A percentile compares a stretch with the other conserved stretches of the same genome.
phyloP scores from a whole-genome alignment of 768 basidiomycete species.

The Lactarius evosmus region DNA sequence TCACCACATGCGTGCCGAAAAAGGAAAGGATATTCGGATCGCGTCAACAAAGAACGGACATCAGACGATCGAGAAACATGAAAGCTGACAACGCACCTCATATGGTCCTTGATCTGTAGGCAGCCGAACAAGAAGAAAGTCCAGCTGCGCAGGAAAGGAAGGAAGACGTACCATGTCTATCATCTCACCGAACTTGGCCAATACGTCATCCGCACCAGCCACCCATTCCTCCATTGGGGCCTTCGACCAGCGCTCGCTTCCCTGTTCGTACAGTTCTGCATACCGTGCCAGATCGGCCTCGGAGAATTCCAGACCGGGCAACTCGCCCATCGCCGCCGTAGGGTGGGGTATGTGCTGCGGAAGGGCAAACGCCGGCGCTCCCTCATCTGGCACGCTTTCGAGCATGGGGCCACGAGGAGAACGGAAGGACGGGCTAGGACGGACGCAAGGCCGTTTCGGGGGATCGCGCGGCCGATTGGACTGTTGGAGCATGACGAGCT shows the following conservation, averaged over 20 bases:
- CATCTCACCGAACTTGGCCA: slow-evolving; percentile 41
- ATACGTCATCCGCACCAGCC: slow-evolving; percentile 50
- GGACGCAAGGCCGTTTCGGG: slow-evolving; percentile 10
- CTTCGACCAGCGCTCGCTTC: slow-evolving; percentile 46
- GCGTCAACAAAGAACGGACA: not conserved
- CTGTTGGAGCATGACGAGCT: not conserved
- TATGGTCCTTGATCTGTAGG: slow-evolving; percentile 44
- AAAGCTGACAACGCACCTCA: slow-evolving; percentile 39
- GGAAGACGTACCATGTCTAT: slow-evolving; percentile 47
- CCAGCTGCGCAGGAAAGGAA: not conserved
- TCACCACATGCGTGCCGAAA: not conserved
- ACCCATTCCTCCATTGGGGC: slow-evolving; percentile 54
- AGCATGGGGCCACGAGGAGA: too few species aligned
- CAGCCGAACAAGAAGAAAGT: not conserved
- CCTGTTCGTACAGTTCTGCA: slow-evolving; percentile 44
- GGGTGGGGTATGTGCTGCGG: slow-evolving; percentile 12
- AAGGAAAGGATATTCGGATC: slow-evolving; percentile 1
- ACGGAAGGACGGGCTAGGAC: slow-evolving; percentile 1
- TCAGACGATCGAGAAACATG: not conserved
- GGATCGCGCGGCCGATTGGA: not conserved
- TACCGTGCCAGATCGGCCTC: slow-evolving; percentile 43
- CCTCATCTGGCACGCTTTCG: not conserved
- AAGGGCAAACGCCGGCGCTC: not conserved
- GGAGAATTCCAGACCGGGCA: slow-evolving; percentile 20
- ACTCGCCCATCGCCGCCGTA: slow-evolving; percentile 10